Evolutionary conservation across 805 yeast genomes (phyloP), one percentile per base, ranked within the genome.

Genomic region (Saturnispora sanitii): DNA sequence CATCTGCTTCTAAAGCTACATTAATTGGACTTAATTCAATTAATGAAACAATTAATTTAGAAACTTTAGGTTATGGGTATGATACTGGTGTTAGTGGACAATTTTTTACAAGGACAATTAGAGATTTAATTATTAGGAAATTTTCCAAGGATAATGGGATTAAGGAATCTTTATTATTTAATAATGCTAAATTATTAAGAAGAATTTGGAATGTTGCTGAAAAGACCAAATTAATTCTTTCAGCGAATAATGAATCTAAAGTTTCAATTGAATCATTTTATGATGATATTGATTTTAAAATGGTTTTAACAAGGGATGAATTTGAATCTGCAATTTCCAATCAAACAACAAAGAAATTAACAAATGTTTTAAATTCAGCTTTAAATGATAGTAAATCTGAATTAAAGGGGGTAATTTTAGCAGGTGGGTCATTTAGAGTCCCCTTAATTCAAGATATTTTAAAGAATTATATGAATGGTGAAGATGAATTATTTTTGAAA

Each of bases 341-440:
- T 6, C 13, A 12, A 6, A 37, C 28, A 16, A 33, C n/a, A 16
- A 8, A 21, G 6, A 15, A 27, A 32, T 26, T 39, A 17, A 17
- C 15, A 3, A 48, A 58, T 12, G 90, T 94, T 6, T 64, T 86
- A 32, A 48, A 62, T 6, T 62, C 66, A 23, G 75, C 83, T 0
- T 57, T 85, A 25, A 49, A 56, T 2, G 35, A 49, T 26, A 51
- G 60, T 2, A 46, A 53, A 4, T 19, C 22, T 15, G 44, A 57
- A 0, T 31, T 57, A 13, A 40, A 53, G 1, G 79, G 95, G 2
- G 76, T 92, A 3, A 77, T 92, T 42, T 68, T 88, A 41, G 73
- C 83, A 33, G 98, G 98, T 48, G 98, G 98, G 1, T 76, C 94
- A 0, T 77, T 90, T 5, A 76, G 98, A 57, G 83, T 86, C 23